Percentiles rank a stretch among this genome's conserved stretches.
These are phyloP conservation scores for Candida odintsovae DNA, from an alignment of 805 yeast species.

Conservation along the genomic window DNA sequence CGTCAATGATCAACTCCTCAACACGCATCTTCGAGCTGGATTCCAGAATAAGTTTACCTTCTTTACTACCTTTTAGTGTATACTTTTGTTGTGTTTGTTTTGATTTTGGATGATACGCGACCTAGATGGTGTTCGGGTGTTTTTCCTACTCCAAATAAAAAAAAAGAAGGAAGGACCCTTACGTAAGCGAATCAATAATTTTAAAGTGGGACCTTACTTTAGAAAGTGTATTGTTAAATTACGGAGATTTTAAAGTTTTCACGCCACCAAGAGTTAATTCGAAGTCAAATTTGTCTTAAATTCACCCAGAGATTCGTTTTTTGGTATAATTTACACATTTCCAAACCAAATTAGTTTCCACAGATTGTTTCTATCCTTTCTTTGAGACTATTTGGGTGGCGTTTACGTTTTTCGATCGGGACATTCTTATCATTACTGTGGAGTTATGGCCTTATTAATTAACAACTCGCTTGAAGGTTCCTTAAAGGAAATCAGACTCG, in stretches of 20 bases:
- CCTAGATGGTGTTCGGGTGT: slow-evolving; percentile 13
- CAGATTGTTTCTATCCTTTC: not conserved
- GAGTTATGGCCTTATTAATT: not conserved
- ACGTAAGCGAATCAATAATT: too few species aligned
- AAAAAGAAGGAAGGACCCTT: too few species aligned
- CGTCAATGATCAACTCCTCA: slow-evolving; percentile 95
- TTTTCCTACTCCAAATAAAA: too few species aligned
- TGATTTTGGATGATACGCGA: slow-evolving; percentile 11
- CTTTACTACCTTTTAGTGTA: not conserved
- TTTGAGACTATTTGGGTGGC: not conserved
- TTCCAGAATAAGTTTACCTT: not conserved
- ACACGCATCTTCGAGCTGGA: slow-evolving; percentile 34
- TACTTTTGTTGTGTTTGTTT: not conserved
- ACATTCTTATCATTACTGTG: not conserved
- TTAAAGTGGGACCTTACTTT: too few species aligned
- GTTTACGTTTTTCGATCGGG: not conserved
- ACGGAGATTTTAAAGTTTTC: not conserved
- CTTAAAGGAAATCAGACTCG: slow-evolving; percentile 4
- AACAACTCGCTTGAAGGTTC: slow-evolving; percentile 1
- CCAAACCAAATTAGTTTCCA: too few species aligned
- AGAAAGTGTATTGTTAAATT: too few species aligned
- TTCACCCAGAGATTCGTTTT: too few species aligned
- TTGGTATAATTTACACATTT: too few species aligned
- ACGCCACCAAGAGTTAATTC: not conserved
- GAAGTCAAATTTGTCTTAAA: too few species aligned